These are phyloP conservation scores for Lunasporangiospora selenospora DNA, from an alignment of 192 early-diverging fungal species.

Conservation along the genomic window DNA sequence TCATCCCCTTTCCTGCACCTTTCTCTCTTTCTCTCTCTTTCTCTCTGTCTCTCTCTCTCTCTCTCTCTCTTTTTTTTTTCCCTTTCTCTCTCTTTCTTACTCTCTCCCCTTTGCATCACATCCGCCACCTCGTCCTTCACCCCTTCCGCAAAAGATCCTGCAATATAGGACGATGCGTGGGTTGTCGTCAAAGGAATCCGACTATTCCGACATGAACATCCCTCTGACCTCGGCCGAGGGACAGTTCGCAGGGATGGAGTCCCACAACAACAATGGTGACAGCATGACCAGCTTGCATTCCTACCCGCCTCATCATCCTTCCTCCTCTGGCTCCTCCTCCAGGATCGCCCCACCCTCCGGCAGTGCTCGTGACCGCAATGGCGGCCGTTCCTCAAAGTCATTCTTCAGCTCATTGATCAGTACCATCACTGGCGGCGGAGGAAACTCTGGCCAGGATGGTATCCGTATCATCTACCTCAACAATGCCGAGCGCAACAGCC, in stretches of 20 bases:
- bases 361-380: background rate
- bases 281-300: constrained; percentile 7
- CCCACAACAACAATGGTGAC: constrained; percentile 13
- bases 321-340: background rate
- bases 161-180: constrained; percentile 52
- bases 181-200: constrained; percentile 50
- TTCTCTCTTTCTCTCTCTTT: too few relatives aligned
- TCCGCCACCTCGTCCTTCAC: constrained; percentile 7
- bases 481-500: constrained; percentile 77
- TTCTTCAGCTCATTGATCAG: constrained; percentile 13
- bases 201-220: constrained; percentile 51
- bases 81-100: too few relatives aligned
- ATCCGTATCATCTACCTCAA: constrained; percentile 90
- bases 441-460: constrained; percentile 24
- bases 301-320: constrained; percentile 33
- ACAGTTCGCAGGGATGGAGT: constrained; percentile 23
- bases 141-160: background rate
- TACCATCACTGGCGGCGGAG: constrained; percentile 17
- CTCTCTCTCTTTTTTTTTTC: too few relatives aligned
- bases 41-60: too few relatives aligned
- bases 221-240: constrained; percentile 46
- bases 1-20: constrained; percentile 7
- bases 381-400: constrained; percentile 6
- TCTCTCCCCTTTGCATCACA: too few relatives aligned
- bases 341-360: background rate